Base-by-base conservation (phyloP, 148 eudicot genomes). In the Rhododendron molle region DNA sequence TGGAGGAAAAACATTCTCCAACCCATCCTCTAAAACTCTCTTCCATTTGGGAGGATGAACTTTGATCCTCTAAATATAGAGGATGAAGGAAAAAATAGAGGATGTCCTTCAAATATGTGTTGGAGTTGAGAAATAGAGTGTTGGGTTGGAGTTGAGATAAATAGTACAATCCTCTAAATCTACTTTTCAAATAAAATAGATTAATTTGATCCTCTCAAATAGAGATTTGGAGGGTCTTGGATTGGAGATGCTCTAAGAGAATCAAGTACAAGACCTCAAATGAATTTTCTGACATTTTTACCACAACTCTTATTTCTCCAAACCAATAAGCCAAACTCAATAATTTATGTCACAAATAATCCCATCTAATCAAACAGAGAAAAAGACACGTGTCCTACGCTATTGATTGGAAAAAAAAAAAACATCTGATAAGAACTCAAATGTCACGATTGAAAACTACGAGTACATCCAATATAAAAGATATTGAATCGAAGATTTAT, bases 11-110 rank as follows among this genome's bases (percentile, higher is more conserved):
- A n/a, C n/a, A n/a, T n/a, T n/a, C n/a, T 32, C 34, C 1, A 32
- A 32, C 34, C 0, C 34, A 32, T 56, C 89, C 84, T 1, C 88
- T 91, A 28, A 85, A 74, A 44, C 80, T 92, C 38, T 85, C 89
- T n/a, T n/a, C n/a, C n/a, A n/a, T n/a, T n/a, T n/a, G n/a, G n/a
- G n/a, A n/a, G n/a, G n/a, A n/a, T n/a, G n/a, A n/a, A n/a, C n/a
- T n/a, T n/a, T n/a, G n/a, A n/a, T n/a, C n/a, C n/a, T n/a, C n/a
- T n/a, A n/a, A n/a, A n/a, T n/a, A n/a, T n/a, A n/a, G n/a, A n/a
- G n/a, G n/a, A n/a, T n/a, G n/a, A n/a, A n/a, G n/a, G n/a, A n/a
- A n/a, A n/a, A n/a, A n/a, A n/a, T n/a, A n/a, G n/a, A n/a, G n/a
- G n/a, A n/a, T n/a, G n/a, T n/a, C n/a, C n/a, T n/a, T n/a, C n/a